Base-by-base conservation (phyloP, 2,329 filamentous ascomycete genomes). In the Nigrospora sphaerica region DNA sequence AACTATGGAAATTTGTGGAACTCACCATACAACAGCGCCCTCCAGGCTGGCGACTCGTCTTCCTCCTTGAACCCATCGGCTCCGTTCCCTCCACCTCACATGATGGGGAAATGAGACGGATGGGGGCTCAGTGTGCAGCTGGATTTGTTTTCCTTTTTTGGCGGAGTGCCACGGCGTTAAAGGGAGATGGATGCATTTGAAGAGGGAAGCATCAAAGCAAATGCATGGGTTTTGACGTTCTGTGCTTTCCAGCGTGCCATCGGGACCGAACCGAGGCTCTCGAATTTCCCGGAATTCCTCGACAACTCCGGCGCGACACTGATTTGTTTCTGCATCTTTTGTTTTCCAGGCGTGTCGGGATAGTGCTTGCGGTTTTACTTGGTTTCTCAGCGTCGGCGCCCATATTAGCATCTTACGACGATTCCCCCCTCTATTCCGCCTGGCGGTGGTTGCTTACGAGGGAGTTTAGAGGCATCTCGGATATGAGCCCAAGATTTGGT, bases 381-480 rank as follows among this genome's bases (percentile, higher is more conserved):
- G 52, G 52, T 54, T 61, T 46, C 51, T 51, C 53, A 62, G 59
- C 57, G 58, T 57, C 42, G 55, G 59, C 57, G 57, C 59, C 54
- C 53, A 57, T 49, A 52, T 54, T 53, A 53, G 49, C 48, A 56
- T 40, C 34, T 57, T 53, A 51, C 51, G 46, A 55, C 50, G 57
- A 56, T 59, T 55, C 39, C 49, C 52, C 54, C 52, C 52, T 46
- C 52, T 46, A 49, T 50, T 46, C 56, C 54, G 51, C 49, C 46
- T 51, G 32, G 55, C 57, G 59, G 49, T 57, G 52, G 49, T 46
- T 50, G 50, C 39, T 53, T 49, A 50, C 48, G 39, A 39, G 58
- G 59, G 58, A 56, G 57, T 62, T 52, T 55, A 55, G 56, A 56
- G 52, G 58, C 51, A 52, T 54, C 48, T 53, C 47, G 55, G 56